Evolutionary conservation across 2,329 filamentous ascomycete genomes (phyloP).

Genomic region (Phoma sp.): DNA sequence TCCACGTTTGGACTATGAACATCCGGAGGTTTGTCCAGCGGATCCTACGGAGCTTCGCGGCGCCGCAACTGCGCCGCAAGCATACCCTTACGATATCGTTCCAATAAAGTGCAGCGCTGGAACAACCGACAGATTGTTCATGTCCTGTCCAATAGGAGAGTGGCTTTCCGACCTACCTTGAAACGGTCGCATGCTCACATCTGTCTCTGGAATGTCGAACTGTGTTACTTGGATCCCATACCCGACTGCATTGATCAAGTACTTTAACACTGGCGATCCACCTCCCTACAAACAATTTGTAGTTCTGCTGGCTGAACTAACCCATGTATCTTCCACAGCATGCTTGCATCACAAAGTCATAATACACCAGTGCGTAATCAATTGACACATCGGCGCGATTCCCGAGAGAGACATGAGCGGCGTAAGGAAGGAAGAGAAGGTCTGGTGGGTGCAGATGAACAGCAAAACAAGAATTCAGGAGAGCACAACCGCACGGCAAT

Average conservation of each 20-base stretch:
- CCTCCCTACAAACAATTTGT: background rate
- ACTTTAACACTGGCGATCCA: slow-evolving; percentile 3
- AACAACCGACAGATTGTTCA: background rate
- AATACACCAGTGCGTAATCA: slow-evolving; percentile 1
- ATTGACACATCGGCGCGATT: background rate
- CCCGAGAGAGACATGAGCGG: background rate
- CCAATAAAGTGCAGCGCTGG: background rate
- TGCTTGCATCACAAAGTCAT: slow-evolving; percentile 1
- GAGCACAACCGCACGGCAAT: background rate
- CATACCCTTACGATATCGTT: background rate
- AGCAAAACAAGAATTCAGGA: background rate
- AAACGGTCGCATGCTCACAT: slow-evolving; percentile 13
- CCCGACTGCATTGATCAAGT: background rate
- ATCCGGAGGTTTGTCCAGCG: slow-evolving; percentile 3
- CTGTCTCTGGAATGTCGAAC: slow-evolving; percentile 8
- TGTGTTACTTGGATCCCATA: background rate
- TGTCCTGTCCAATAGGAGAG: background rate
- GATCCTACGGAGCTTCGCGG: background rate
- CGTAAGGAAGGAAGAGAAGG: slow-evolving; percentile 9
- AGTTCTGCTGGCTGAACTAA: slow-evolving; percentile 16
- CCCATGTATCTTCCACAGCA: slow-evolving; percentile 6
- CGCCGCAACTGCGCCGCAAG: background rate
- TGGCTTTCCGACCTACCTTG: background rate
- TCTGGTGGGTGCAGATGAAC: background rate
- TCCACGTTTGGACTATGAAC: slow-evolving; percentile 3